Percentiles rank a stretch among this genome's conserved stretches.
These are phyloP conservation scores for Paecilomyces formosus DNA, from an alignment of 2,329 filamentous ascomycete genomes.

Conservation along the genomic window DNA sequence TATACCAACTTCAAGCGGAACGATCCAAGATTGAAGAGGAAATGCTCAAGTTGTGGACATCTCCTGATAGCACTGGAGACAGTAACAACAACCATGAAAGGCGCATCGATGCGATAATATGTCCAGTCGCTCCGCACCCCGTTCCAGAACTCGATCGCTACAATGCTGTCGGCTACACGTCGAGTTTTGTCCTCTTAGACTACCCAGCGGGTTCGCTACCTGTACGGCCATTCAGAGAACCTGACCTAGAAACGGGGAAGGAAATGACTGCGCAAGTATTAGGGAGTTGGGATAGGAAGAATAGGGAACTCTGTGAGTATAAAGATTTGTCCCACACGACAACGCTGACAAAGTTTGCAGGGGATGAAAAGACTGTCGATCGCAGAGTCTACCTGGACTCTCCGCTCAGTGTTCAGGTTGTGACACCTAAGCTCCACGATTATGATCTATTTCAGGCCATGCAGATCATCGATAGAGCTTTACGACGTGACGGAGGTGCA, in stretches of 20 bases:
- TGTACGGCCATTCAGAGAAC: conserved; percentile 41
- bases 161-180: conserved; percentile 57
- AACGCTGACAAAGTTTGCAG: conserved; percentile 9
- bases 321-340: conserved; percentile 1
- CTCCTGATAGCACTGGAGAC: conserved; percentile 1
- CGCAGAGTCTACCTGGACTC: conserved; percentile 48
- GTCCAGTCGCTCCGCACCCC: conserved; percentile 57
- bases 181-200: conserved; percentile 55
- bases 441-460: conserved; percentile 47
- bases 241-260: conserved; percentile 44
- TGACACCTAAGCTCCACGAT: conserved; percentile 49
- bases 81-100: conserved; percentile 24
- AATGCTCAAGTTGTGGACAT: conserved; percentile 52
- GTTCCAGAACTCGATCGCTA: conserved; percentile 56
- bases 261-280: conserved; percentile 35
- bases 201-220: conserved; percentile 53
- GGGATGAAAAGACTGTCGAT: conserved; percentile 44
- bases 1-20: conserved; percentile 47
- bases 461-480: conserved; percentile 42
- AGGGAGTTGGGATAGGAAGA: conserved; percentile 54
- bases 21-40: conserved; percentile 47
- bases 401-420: conserved; percentile 50
- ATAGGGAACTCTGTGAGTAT: conserved; percentile 49
- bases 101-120: conserved; percentile 55
- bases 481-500: conserved; percentile 12